These are phyloP conservation scores for Carpinus viminea DNA, from an alignment of 306 rosid genomes.

Conservation along the genomic window DNA sequence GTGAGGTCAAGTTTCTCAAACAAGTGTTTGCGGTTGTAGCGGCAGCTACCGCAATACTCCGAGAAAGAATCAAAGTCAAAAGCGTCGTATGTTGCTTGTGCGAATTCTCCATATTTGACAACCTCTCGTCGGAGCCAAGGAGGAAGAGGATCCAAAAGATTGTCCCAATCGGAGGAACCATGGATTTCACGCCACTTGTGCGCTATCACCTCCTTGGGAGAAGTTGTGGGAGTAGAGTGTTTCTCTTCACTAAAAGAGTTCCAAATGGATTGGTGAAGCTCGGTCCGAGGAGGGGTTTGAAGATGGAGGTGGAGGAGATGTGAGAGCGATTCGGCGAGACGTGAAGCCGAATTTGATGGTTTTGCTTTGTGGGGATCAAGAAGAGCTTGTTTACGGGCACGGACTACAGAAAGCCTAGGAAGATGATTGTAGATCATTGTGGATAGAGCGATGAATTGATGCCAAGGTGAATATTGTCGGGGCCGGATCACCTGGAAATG, in stretches of 20 bases:
- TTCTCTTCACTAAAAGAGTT: constrained; percentile 25
- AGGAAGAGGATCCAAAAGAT: constrained; percentile 54
- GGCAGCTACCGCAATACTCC: constrained; percentile 62
- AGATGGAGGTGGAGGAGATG: constrained; percentile 51
- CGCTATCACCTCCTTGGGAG: constrained; percentile 58
- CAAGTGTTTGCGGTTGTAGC: constrained; percentile 42
- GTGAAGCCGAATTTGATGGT: constrained; percentile 24
- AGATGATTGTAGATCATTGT: constrained; percentile 22
- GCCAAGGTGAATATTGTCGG: too few relatives aligned
- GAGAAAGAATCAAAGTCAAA: constrained; percentile 63
- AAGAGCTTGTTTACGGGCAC: constrained; percentile 6
- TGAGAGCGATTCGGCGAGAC: constrained; percentile 53
- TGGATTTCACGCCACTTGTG: constrained; percentile 56
- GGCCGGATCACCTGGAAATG: too few relatives aligned
- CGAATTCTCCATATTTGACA: constrained; percentile 71
- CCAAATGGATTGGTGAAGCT: constrained; percentile 6
- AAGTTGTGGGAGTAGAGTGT: constrained; percentile 50
- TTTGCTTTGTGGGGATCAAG: constrained; percentile 30
- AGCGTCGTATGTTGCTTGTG: constrained; percentile 73
- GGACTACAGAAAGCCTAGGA: constrained; percentile 11
- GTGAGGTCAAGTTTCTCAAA: constrained; percentile 42
- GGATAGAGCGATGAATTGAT: neutral
- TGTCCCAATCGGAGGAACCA: constrained; percentile 48
- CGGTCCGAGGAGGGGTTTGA: constrained; percentile 28
- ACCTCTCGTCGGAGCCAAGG: constrained; percentile 62